phyloP scores from a whole-genome alignment of 495 filamentous ascomycete species.

The Penicillium cosmopolitanum region DNA sequence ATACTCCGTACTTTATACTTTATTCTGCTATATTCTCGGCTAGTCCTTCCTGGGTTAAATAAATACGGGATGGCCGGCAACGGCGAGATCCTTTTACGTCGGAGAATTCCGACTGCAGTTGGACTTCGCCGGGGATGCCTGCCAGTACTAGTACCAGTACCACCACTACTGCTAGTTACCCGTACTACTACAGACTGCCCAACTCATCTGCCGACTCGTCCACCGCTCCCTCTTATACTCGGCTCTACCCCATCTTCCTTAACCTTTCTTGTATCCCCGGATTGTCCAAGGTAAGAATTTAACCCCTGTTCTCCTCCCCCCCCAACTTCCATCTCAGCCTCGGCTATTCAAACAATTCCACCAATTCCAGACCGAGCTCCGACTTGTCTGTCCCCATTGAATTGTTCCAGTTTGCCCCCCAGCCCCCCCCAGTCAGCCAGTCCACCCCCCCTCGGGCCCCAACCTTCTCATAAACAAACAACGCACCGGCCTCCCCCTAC shows the following conservation, averaged over 20 bases:
- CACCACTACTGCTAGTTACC: background rate
- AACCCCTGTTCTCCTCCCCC: background rate
- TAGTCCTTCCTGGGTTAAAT: no score
- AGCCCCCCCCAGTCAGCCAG: constrained; percentile 8
- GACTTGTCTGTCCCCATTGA: background rate
- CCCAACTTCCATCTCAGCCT: constrained; percentile 1
- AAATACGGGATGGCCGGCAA: no score
- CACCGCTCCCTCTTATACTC: constrained; percentile 8
- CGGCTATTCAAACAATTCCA: constrained; percentile 11
- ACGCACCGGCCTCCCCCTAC: constrained; percentile 10
- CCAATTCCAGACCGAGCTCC: no score
- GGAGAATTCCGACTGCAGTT: no score
- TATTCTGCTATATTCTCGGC: no score
- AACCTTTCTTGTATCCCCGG: background rate
- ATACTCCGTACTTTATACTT: no score
- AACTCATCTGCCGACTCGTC: constrained; percentile 32
- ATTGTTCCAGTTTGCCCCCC: constrained; percentile 11
- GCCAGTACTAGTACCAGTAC: constrained; percentile 22
- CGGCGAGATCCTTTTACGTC: no score
- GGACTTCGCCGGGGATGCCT: background rate
- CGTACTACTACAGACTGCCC: background rate
- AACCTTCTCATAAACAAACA: constrained; percentile 33
- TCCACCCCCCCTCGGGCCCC: constrained; percentile 18
- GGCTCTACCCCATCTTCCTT: constrained; percentile 12
- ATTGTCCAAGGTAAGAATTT: background rate